Base-by-base conservation (phyloP, 1,284 basidiomycete species). In the Tetrapyrgos nigripes region DNA sequence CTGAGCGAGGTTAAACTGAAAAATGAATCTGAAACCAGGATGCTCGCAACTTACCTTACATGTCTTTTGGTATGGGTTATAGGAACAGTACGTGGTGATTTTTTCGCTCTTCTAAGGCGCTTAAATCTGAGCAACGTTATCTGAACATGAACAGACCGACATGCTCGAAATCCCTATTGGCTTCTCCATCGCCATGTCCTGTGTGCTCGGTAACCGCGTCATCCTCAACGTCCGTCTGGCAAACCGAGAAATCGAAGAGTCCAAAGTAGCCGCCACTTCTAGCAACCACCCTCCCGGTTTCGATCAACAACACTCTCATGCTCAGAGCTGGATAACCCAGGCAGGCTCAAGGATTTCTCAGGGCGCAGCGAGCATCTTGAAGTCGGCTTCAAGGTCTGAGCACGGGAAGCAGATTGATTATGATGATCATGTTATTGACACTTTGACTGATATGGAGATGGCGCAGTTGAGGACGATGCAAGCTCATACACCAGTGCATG, bases 101-200 rank as follows among this genome's bases (percentile, higher is more conserved):
- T 24, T 9, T 53, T 31, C 4, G 19, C 46, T 14, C 19, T 43
- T n/a, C n/a, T n/a, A n/a, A n/a, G n/a, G n/a, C 17, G 8, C 35
- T 49, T 29, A 23, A 26, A 21, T 19, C 26, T 11, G 40, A 35
- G 26, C 24, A 35, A 28, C 21, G 50, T 50, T 53, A 49, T 60
- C 40, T 45, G 33, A 40, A 50, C 17, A 47, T 48, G 47, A 58
- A 26, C 54, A 76, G 74, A 44, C 62, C 54, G 68, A 69, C 14
- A 73, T 80, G 6, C 64, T 84, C 6, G 84, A 84, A 69, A 77
- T 83, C 27, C 82, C 84, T 0, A 78, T 86, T 55, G 83, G 80
- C 11, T 86, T 86, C 70, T 76, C 83, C 2, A 76, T 85, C 17
- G 81, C 84, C 2, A 73, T 86, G 68, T 83, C 85, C 0, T 84